Percentiles rank a stretch among this genome's conserved stretches.
phyloP scores from a whole-genome alignment of 306 rosid genomes.

The Begonia masoniana region DNA sequence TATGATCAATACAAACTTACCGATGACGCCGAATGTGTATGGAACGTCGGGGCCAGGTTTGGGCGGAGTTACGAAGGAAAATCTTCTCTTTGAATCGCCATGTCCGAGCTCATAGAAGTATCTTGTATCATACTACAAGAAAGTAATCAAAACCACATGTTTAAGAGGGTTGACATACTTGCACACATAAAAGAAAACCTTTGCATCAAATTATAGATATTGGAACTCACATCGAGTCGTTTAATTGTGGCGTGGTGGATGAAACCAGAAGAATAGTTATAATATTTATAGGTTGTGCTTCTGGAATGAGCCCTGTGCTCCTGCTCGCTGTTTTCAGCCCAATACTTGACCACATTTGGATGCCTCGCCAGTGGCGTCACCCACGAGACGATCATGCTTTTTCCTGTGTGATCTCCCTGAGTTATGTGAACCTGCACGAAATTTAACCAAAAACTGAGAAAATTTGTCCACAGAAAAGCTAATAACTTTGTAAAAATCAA shows the following conservation, averaged over 20 bases:
- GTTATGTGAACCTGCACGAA: constrained; percentile 15
- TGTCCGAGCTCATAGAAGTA: constrained; percentile 12
- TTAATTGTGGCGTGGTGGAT: background rate
- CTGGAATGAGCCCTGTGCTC: background rate
- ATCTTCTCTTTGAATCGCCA: constrained; percentile 1
- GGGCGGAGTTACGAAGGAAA: constrained; percentile 12
- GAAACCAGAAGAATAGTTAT: background rate
- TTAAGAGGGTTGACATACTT: no score
- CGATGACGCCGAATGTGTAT: constrained; percentile 14
- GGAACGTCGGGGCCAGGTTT: constrained; percentile 5
- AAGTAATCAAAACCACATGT: background rate
- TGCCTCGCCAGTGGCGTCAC: constrained; percentile 4
- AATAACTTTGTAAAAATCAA: no score
- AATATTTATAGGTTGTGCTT: background rate
- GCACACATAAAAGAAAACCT: no score
- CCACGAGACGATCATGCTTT: constrained; percentile 13
- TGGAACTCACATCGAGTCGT: background rate
- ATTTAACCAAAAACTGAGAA: background rate
- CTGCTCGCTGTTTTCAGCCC: background rate
- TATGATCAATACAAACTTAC: background rate
- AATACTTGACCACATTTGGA: background rate
- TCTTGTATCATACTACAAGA: constrained; percentile 8
- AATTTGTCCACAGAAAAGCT: background rate
- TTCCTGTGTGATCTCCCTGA: constrained; percentile 15
- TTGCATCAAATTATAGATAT: background rate